Conservation (phyloP, 106 monocot species). For the Phalaenopsis aphrodite region DNA sequence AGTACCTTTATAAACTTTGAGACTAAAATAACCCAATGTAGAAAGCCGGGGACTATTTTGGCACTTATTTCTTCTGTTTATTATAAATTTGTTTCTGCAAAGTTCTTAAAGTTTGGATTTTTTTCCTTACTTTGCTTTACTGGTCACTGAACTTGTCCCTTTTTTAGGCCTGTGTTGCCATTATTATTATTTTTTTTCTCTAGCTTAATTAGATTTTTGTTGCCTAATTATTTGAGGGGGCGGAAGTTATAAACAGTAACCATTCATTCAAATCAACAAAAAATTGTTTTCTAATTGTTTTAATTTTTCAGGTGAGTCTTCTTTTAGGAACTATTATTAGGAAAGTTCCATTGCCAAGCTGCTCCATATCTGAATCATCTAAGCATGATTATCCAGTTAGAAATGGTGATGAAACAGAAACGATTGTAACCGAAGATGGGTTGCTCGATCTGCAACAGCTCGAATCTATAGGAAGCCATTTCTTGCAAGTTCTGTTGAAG, state of each 20-base stretch:
- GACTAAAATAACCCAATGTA: too few species aligned
- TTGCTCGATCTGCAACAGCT: slow-evolving; percentile 75
- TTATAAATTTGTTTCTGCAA: not conserved
- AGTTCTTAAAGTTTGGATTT: not conserved
- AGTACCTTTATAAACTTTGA: too few species aligned
- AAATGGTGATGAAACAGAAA: slow-evolving; percentile 9
- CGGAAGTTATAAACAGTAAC: not conserved
- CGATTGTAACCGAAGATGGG: slow-evolving; percentile 7
- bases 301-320: slow-evolving; percentile 77
- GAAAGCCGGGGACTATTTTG: too few species aligned
- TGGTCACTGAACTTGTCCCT: not conserved
- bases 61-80: not conserved
- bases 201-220: too few species aligned
- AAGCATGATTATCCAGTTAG: slow-evolving; percentile 7
- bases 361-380: slow-evolving; percentile 20
- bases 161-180: not conserved
- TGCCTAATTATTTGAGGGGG: not conserved
- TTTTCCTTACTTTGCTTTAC: not conserved
- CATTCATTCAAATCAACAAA: not conserved
- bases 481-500: slow-evolving; percentile 96
- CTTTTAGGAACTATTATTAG: slow-evolving; percentile 85
- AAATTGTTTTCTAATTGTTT: not conserved
- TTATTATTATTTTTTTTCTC: not conserved
- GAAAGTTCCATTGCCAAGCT: slow-evolving; percentile 82
- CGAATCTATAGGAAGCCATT: slow-evolving; percentile 82